Percentiles rank a stretch among this genome's conserved stretches.
Evolutionary conservation across 2,329 filamentous ascomycete genomes (phyloP).

Genomic region (Botrytis deweyae): DNA sequence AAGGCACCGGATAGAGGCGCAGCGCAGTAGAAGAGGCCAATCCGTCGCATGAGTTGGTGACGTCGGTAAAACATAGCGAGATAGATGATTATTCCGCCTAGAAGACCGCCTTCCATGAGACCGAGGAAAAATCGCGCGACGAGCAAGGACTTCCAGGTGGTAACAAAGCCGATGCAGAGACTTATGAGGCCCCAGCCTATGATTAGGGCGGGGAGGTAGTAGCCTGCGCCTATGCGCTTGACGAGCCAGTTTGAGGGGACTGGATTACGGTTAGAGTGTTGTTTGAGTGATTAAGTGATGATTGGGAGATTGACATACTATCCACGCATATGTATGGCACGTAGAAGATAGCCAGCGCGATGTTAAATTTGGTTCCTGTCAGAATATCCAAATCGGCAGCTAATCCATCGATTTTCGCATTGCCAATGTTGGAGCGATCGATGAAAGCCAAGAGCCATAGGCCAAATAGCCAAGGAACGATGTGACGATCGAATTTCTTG

Average conservation of each 20-base stretch:
- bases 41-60: conserved; percentile 76
- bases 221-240: conserved; percentile 38
- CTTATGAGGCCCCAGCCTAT: conserved; percentile 47
- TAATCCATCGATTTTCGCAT: conserved; percentile 62
- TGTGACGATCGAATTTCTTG: conserved; percentile 18
- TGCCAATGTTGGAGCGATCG: conserved; percentile 39
- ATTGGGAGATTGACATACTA: conserved; percentile 24
- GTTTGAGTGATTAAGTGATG: conserved; percentile 30
- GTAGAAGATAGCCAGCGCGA: conserved; percentile 62
- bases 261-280: conserved; percentile 46
- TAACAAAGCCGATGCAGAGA: conserved; percentile 48
- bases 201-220: conserved; percentile 44
- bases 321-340: conserved; percentile 61
- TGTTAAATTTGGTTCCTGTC: conserved; percentile 53
- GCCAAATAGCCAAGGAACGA: conserved; percentile 19
- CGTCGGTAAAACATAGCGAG: conserved; percentile 61
- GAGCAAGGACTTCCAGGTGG: conserved; percentile 44
- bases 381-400: conserved; percentile 53
- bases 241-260: conserved; percentile 46
- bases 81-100: conserved; percentile 55
- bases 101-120: conserved; percentile 50
- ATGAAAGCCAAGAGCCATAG: conserved; percentile 21
- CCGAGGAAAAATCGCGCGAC: conserved; percentile 50
- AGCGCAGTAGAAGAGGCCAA: conserved; percentile 82
- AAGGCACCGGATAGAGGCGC: conserved; percentile 78